Conservation (phyloP, 2,329 filamentous ascomycete species). For the Aspergillus sp. region DNA sequence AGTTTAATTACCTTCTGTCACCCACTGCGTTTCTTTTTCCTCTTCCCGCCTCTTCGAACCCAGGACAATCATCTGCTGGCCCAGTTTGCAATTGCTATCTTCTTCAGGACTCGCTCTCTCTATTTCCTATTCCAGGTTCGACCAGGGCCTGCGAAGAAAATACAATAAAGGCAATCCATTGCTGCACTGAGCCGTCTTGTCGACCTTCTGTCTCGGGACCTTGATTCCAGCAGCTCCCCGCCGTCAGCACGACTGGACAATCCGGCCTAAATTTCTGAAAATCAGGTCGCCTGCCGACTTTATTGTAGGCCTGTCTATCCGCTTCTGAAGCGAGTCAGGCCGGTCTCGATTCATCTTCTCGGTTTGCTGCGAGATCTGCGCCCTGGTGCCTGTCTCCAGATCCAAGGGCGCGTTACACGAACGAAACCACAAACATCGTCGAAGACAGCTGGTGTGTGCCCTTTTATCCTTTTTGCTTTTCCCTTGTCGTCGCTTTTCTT, state of each 20-base stretch:
- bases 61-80: not conserved
- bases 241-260: not conserved
- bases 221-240: not conserved
- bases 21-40: not conserved
- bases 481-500: slow-evolving; percentile 9
- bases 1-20: slow-evolving; percentile 2
- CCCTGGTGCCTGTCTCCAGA: slow-evolving; percentile 26
- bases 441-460: slow-evolving; percentile 24
- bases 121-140: slow-evolving; percentile 7
- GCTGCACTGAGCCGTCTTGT: slow-evolving; percentile 3
- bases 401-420: slow-evolving; percentile 35
- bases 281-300: slow-evolving; percentile 10
- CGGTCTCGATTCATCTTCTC: slow-evolving; percentile 19
- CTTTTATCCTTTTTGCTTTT: slow-evolving; percentile 2
- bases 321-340: slow-evolving; percentile 7
- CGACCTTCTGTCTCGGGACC: not conserved
- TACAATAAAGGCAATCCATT: slow-evolving; percentile 4
- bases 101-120: not conserved
- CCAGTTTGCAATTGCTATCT: not conserved
- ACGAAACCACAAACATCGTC: slow-evolving; percentile 33
- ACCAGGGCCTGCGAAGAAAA: slow-evolving; percentile 8
- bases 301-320: slow-evolving; percentile 7
- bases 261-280: slow-evolving; percentile 5
- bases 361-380: slow-evolving; percentile 21
- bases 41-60: not conserved